Evolutionary conservation across 2,329 filamentous ascomycete genomes (phyloP).

Genomic region (Pezicula radicicola): DNA sequence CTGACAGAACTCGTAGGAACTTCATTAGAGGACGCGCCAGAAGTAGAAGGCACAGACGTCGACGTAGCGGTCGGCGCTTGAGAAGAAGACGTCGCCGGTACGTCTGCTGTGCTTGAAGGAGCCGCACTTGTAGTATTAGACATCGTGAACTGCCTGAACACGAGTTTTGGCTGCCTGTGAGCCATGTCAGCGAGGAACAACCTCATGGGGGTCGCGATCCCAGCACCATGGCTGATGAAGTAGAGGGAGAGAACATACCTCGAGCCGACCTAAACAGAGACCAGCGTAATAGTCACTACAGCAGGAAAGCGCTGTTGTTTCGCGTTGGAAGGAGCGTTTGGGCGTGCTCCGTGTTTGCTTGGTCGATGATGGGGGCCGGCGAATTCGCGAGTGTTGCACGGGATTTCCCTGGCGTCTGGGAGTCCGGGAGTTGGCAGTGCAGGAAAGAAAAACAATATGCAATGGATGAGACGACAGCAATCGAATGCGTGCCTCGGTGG

Average conservation of each 20-base stretch:
- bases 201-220: background rate
- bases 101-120: constrained; percentile 7
- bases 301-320: constrained; percentile 3
- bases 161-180: constrained; percentile 16
- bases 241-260: constrained; percentile 14
- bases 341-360: background rate
- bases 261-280: constrained; percentile 4
- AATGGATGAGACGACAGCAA: constrained; percentile 19
- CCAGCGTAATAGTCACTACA: background rate
- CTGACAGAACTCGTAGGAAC: constrained; percentile 11
- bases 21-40: constrained; percentile 1
- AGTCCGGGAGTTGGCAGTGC: background rate
- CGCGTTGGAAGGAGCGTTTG: constrained; percentile 3
- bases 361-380: background rate
- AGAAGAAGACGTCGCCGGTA: constrained; percentile 2
- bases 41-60: constrained; percentile 1
- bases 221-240: background rate
- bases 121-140: constrained; percentile 26
- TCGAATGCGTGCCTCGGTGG: constrained; percentile 25
- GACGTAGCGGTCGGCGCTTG: background rate
- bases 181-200: constrained; percentile 18
- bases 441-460: background rate
- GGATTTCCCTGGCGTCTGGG: background rate
- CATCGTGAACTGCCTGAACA: constrained; percentile 21
- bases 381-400: constrained; percentile 1